Percentiles rank a stretch among this genome's conserved stretches.
Conservation (phyloP, 805 yeast species). For the Saccharomyces jurei region DNA sequence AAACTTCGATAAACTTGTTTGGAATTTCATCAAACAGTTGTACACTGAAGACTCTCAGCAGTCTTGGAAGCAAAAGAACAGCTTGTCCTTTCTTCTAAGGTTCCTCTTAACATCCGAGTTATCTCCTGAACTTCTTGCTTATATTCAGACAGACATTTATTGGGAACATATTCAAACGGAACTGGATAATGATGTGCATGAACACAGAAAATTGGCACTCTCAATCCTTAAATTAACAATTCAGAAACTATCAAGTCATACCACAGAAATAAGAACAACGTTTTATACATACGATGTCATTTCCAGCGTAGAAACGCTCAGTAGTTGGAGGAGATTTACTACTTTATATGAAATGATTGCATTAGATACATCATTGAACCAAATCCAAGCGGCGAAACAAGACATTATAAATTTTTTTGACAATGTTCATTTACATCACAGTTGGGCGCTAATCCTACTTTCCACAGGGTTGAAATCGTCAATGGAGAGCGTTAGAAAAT, state of each 20-base stretch:
- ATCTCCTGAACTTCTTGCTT: constrained; percentile 4
- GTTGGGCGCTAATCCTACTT: constrained; percentile 69
- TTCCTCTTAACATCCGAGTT: constrained; percentile 30
- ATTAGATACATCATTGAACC: constrained; percentile 79
- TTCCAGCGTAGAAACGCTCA: constrained; percentile 29
- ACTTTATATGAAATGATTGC: constrained; percentile 76
- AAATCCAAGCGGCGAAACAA: constrained; percentile 64
- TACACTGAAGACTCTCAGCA: constrained; percentile 23
- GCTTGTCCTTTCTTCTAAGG: constrained; percentile 50
- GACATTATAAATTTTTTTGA: constrained; percentile 52
- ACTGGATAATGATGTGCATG: constrained; percentile 49
- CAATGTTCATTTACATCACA: constrained; percentile 47
- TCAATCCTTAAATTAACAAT: constrained; percentile 59
- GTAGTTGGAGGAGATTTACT: constrained; percentile 62
- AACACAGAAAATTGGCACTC: constrained; percentile 58
- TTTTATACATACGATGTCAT: constrained; percentile 14
- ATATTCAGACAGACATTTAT: constrained; percentile 29
- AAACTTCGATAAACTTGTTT: constrained; percentile 30
- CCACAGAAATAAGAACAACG: constrained; percentile 6
- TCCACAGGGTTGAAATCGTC: constrained; percentile 70
- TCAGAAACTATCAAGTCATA: constrained; percentile 31
- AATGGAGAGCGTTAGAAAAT: constrained; percentile 68
- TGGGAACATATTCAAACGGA: constrained; percentile 56
- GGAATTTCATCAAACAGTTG: constrained; percentile 40
- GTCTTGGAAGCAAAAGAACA: constrained; percentile 33